Base-by-base conservation (phyloP, 805 yeast species). In the Candida rishiriensis region DNA sequence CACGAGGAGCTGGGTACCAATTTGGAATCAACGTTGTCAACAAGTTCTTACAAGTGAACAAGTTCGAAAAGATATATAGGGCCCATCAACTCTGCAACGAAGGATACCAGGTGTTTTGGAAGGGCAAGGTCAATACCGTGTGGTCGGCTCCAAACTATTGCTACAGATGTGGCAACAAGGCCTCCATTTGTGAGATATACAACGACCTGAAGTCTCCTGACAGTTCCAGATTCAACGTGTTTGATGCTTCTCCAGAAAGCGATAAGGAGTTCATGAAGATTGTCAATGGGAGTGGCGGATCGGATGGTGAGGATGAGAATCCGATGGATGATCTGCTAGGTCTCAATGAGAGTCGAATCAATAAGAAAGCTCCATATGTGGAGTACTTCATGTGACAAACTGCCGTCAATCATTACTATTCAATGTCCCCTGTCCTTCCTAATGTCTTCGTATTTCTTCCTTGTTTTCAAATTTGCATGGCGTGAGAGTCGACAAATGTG, bases 111-210 rank as follows among this genome's bases (percentile, higher is more conserved):
- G 82, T 88, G 42, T 82, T 90, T 58, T 93, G 96, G 78, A 80
- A 81, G 44, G 97, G 96, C 3, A 75, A 85, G 50, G 87, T 95
- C 38, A 83, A 95, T 32, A 93, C 99, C 0, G 98, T 93, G 8
- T 93, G 99, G 99, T 83, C 93, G 1, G 99, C 99, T 0, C 99
- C 99, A 0, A 93, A 93, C 60, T 93, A 93, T 61, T 93, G 99
- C 61, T 93, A 93, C 58, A 65, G 99, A 49, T 93, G 99, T 64
- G 99, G 99, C 0, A 93, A 93, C 61, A 81, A 88, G 60, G 99
- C 99, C 4, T 86, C 96, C n/a, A 90, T 93, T n/a, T 72, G 93
- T 50, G 99, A 93, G 63, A 80, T 93, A 5, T 60, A 62, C 44
- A 76, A 75, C 51, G 63, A 72, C 37, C 78, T 76, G 53, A 79